Evolutionary conservation across 495 filamentous ascomycete genomes (phyloP).

Genomic region (Penicillium argentinense): DNA sequence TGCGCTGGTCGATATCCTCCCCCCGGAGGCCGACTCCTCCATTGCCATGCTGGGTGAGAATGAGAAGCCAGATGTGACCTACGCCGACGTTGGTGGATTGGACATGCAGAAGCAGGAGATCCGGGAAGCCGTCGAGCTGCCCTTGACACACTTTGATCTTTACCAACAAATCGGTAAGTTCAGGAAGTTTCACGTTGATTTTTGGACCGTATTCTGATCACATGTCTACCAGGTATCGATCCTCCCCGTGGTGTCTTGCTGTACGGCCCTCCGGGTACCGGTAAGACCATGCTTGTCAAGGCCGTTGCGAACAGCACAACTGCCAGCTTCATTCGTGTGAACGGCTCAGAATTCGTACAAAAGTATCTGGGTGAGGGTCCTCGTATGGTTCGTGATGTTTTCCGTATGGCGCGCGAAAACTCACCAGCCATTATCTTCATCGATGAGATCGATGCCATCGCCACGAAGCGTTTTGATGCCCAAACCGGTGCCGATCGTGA

Average conservation of each 20-base stretch:
- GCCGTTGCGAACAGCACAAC: slow-evolving; percentile 98
- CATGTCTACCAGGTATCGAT: slow-evolving; percentile 77
- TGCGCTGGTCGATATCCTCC: slow-evolving; percentile 95
- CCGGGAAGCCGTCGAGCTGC: slow-evolving; percentile 93
- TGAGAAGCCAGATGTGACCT: slow-evolving; percentile 98
- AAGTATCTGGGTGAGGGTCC: slow-evolving; percentile 98
- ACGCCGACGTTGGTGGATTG: slow-evolving; percentile 94
- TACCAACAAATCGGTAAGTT: slow-evolving; percentile 87
- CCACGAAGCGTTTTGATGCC: slow-evolving; percentile 97
- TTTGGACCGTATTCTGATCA: slow-evolving; percentile 21
- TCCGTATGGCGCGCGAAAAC: slow-evolving; percentile 98
- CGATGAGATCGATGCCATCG: slow-evolving; percentile 98
- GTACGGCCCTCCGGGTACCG: slow-evolving; percentile 94
- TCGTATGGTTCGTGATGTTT: slow-evolving; percentile 98
- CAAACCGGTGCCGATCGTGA: slow-evolving; percentile 97
- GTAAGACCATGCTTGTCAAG: slow-evolving; percentile 99
- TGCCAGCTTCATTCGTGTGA: slow-evolving; percentile 96
- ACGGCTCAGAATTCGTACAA: slow-evolving; percentile 97
- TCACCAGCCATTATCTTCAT: slow-evolving; percentile 99
- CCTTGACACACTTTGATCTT: slow-evolving; percentile 93
- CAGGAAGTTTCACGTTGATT: neutral
- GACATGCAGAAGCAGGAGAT: slow-evolving; percentile 99
- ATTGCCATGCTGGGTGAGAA: slow-evolving; percentile 96
- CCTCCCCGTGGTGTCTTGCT: slow-evolving; percentile 94
- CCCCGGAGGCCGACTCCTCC: slow-evolving; percentile 95